A percentile compares a stretch with the other conserved stretches of the same genome.
These are phyloP conservation scores for Paracoccidioides lutzii DNA, from an alignment of 2,329 filamentous ascomycete species.

Conservation along the genomic window DNA sequence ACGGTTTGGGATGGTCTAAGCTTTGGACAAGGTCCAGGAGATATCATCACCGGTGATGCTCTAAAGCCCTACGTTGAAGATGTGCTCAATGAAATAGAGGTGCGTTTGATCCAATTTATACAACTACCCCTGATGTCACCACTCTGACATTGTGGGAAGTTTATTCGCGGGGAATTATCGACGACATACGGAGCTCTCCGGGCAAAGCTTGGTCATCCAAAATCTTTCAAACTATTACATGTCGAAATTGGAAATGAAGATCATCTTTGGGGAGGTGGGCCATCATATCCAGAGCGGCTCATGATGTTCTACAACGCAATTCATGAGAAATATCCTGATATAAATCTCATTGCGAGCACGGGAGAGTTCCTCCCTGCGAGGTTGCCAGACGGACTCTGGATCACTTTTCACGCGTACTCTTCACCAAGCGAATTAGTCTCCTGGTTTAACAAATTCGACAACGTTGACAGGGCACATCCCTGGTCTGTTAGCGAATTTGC, in stretches of 20 bases:
- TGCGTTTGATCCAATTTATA: slow-evolving; percentile 1
- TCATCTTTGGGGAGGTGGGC: slow-evolving; percentile 41
- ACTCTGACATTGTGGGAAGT: slow-evolving; percentile 19
- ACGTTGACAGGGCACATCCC: slow-evolving; percentile 27
- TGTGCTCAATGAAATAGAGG: slow-evolving; percentile 49
- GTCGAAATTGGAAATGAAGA: slow-evolving; percentile 59
- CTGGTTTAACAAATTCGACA: slow-evolving; percentile 44
- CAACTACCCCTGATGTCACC: not conserved
- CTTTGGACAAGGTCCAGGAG: slow-evolving; percentile 41
- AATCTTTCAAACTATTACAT: slow-evolving; percentile 46
- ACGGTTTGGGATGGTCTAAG: slow-evolving; percentile 47
- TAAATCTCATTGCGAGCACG: slow-evolving; percentile 42
- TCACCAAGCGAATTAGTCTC: slow-evolving; percentile 38
- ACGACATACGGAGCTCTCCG: slow-evolving; percentile 46
- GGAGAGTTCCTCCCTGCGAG: slow-evolving; percentile 21
- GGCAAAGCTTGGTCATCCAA: slow-evolving; percentile 44
- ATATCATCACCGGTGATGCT: slow-evolving; percentile 35
- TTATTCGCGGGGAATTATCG: slow-evolving; percentile 42
- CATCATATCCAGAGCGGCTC: slow-evolving; percentile 44
- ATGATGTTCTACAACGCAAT: slow-evolving; percentile 48
- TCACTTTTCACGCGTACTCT: slow-evolving; percentile 42
- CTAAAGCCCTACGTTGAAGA: slow-evolving; percentile 46
- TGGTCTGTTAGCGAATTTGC: slow-evolving; percentile 22
- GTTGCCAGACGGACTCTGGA: slow-evolving; percentile 26
- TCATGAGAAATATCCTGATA: slow-evolving; percentile 40